Evolutionary conservation across 2,329 filamentous ascomycete genomes (phyloP).

Genomic region (Ophiostoma ips): DNA sequence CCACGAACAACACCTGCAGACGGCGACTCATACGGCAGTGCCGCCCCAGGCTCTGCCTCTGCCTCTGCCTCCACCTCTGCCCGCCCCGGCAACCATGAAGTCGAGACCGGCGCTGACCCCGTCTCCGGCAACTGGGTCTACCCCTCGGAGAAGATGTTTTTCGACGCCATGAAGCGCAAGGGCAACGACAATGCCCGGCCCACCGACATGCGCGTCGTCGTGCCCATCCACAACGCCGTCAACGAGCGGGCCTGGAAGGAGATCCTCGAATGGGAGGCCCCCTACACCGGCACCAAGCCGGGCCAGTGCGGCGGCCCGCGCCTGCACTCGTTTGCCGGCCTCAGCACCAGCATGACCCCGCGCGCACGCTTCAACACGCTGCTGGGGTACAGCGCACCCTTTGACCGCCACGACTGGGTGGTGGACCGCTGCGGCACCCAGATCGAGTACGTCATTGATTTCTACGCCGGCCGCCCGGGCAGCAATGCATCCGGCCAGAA

Average conservation of each 20-base stretch:
- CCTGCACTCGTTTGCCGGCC: constrained; percentile 70
- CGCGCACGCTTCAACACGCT: constrained; percentile 69
- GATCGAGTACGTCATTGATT: constrained; percentile 95
- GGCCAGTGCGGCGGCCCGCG: constrained; percentile 61
- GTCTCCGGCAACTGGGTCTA: constrained; percentile 88
- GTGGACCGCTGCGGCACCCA: constrained; percentile 77
- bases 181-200: constrained; percentile 56
- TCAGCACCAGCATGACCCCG: constrained; percentile 57
- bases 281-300: constrained; percentile 36
- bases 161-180: constrained; percentile 91
- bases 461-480: constrained; percentile 61
- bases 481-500: constrained; percentile 21
- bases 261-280: constrained; percentile 78
- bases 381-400: constrained; percentile 80
- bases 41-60: constrained; percentile 15
- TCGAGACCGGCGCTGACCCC: constrained; percentile 58
- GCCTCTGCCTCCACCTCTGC: too few relatives aligned
- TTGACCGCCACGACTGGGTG: constrained; percentile 95
- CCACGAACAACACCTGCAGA: constrained; percentile 32
- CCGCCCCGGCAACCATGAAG: constrained; percentile 52
- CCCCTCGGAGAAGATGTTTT: constrained; percentile 94
- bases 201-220: constrained; percentile 76
- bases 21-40: constrained; percentile 13
- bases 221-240: constrained; percentile 96
- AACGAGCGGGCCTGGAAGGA: constrained; percentile 94